Evolutionary conservation across 139 green algal species (phyloP), one percentile per base, ranked within the genome.

Genomic region (Micractinium conductrix): DNA sequence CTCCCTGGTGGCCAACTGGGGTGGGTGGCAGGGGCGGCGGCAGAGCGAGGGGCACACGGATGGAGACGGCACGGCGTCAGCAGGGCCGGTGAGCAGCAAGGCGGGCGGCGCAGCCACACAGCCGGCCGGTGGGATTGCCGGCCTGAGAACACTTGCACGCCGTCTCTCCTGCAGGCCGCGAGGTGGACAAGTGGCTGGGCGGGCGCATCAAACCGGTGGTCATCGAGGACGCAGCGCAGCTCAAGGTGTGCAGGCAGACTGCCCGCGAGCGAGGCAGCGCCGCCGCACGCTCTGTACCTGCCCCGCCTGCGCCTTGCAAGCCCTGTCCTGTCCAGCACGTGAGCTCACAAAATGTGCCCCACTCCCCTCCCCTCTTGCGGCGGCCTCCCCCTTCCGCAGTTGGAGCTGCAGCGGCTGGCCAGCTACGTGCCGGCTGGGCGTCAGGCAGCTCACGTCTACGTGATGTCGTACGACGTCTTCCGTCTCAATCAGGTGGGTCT

Each of bases 1-100:
- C 73, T 94, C 84, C 62, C 91, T 99, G 40, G 97, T 99, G 19
- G 92, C 87, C 88, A 99, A 99, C 89, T 99, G 97, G 97, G 97
- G 98, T 84, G 43, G 42, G 78, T 88, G 95, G 92, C 74, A n/a
- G n/a, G n/a, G n/a, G n/a, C n/a, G n/a, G n/a, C n/a, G n/a, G n/a
- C n/a, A n/a, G n/a, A n/a, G n/a, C n/a, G n/a, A n/a, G n/a, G n/a
- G n/a, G n/a, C n/a, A n/a, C n/a, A n/a, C n/a, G n/a, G n/a, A n/a
- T n/a, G n/a, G n/a, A n/a, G n/a, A n/a, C n/a, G n/a, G n/a, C n/a
- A n/a, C n/a, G n/a, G n/a, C n/a, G n/a, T n/a, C n/a, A n/a, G n/a
- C n/a, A n/a, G n/a, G n/a, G n/a, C n/a, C n/a, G n/a, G n/a, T n/a
- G n/a, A n/a, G n/a, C n/a, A n/a, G n/a, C n/a, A n/a, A n/a, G n/a